phyloP scores from a whole-genome alignment of 495 filamentous ascomycete species.

The Jackrogersella multiformis region DNA sequence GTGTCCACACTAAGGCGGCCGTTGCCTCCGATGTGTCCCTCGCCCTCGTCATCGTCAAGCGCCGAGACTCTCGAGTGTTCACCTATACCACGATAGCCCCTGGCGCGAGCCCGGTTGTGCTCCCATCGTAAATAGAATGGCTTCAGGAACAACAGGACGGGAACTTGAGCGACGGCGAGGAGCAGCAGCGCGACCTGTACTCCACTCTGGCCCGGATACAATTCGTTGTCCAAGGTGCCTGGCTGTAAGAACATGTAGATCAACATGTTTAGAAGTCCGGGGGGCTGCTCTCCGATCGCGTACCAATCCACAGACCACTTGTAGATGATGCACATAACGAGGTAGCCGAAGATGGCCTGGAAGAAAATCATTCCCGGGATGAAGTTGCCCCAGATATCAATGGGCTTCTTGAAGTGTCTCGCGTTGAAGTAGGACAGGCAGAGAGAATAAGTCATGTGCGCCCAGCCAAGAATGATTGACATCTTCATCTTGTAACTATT shows the following conservation, averaged over 20 bases:
- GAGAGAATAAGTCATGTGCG: slow-evolving; percentile 98
- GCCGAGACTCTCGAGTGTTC: slow-evolving; percentile 86
- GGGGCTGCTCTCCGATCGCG: slow-evolving; percentile 70
- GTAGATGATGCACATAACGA: slow-evolving; percentile 92
- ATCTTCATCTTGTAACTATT: slow-evolving; percentile 99
- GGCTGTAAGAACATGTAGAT: slow-evolving; percentile 99
- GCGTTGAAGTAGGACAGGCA: slow-evolving; percentile 93
- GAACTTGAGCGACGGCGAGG: slow-evolving; percentile 84
- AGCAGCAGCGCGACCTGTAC: slow-evolving; percentile 85
- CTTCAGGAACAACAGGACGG: slow-evolving; percentile 92
- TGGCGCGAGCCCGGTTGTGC: slow-evolving; percentile 84
- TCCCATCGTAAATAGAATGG: slow-evolving; percentile 92
- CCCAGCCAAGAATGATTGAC: slow-evolving; percentile 94
- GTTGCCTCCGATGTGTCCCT: slow-evolving; percentile 51
- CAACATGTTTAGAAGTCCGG: slow-evolving; percentile 95
- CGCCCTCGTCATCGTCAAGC: slow-evolving; percentile 83
- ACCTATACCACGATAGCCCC: slow-evolving; percentile 91
- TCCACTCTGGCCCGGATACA: slow-evolving; percentile 78
- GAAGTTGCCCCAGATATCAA: slow-evolving; percentile 97
- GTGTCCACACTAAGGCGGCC: slow-evolving; percentile 74
- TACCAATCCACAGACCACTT: slow-evolving; percentile 96
- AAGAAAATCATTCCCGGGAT: slow-evolving; percentile 99
- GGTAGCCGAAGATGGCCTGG: slow-evolving; percentile 97
- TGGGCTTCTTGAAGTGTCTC: slow-evolving; percentile 88
- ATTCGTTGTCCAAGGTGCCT: slow-evolving; percentile 70